Conservation (phyloP, 345 rosid genomes). For the Populus nigra region DNA sequence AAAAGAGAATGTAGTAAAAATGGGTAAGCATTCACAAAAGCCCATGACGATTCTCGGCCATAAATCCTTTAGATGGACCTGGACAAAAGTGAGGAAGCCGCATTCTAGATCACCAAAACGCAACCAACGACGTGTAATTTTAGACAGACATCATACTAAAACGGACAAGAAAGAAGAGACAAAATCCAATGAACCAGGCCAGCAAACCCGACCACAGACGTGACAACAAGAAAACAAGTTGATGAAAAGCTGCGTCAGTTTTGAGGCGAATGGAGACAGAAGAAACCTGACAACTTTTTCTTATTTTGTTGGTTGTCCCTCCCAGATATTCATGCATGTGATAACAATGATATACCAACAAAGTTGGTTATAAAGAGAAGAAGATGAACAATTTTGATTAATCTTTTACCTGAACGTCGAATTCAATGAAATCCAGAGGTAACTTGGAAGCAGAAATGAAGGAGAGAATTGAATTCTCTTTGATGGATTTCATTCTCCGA, state of each 20-base stretch:
- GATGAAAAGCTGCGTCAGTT: background rate
- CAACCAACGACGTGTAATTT: too few species aligned
- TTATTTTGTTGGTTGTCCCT: background rate
- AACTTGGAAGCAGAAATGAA: slow-evolving; percentile 19
- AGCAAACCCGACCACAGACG: background rate
- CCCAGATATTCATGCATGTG: too few species aligned
- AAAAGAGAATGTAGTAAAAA: too few species aligned
- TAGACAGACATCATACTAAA: too few species aligned
- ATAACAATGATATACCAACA: background rate
- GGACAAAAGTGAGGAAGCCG: too few species aligned
- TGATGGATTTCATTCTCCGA: slow-evolving; percentile 28
- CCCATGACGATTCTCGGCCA: too few species aligned
- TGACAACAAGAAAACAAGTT: background rate
- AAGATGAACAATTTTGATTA: background rate
- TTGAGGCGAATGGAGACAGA: slow-evolving; percentile 28
- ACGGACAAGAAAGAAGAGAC: too few species aligned
- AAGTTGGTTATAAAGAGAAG: too few species aligned
- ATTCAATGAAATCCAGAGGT: slow-evolving; percentile 28
- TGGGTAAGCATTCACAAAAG: too few species aligned
- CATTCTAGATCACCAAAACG: too few species aligned
- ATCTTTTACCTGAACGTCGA: slow-evolving; percentile 26
- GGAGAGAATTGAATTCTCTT: slow-evolving; percentile 28
- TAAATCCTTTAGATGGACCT: too few species aligned
- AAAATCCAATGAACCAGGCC: too few species aligned
- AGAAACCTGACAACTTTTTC: background rate